A percentile compares a stretch with the other conserved stretches of the same genome.
These are phyloP conservation scores for Dactylellina sp. DNA, from an alignment of 2,329 filamentous ascomycete genomes.

Conservation along the genomic window DNA sequence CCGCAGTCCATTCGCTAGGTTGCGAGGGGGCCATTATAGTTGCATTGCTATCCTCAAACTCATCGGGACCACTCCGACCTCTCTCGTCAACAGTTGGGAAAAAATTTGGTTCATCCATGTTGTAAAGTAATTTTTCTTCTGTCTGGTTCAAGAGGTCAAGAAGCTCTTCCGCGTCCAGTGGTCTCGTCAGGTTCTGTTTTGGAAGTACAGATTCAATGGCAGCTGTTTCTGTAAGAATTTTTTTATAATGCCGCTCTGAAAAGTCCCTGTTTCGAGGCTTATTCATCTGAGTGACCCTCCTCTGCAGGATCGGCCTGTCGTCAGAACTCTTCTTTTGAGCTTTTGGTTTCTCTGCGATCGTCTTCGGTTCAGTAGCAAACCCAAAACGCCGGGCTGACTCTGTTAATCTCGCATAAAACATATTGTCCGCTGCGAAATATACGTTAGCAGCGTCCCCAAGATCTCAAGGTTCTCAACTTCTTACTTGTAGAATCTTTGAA, in stretches of 20 bases:
- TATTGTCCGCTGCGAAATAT: slow-evolving; percentile 32
- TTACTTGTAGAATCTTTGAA: slow-evolving; percentile 50
- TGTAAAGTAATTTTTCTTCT: slow-evolving; percentile 44
- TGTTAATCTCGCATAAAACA: slow-evolving; percentile 53
- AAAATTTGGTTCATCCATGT: slow-evolving; percentile 31
- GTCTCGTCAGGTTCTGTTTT: slow-evolving; percentile 49
- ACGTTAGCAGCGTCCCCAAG: not conserved
- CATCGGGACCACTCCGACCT: not conserved
- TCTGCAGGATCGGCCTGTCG: slow-evolving; percentile 36
- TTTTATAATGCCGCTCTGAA: slow-evolving; percentile 32
- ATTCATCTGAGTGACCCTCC: slow-evolving; percentile 29
- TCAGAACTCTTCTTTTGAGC: slow-evolving; percentile 14
- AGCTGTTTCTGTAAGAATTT: slow-evolving; percentile 39
- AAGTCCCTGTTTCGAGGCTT: slow-evolving; percentile 22
- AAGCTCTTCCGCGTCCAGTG: slow-evolving; percentile 51
- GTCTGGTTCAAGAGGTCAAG: slow-evolving; percentile 52
- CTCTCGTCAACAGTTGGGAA: slow-evolving; percentile 19
- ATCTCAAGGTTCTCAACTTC: not conserved
- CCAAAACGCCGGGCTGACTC: slow-evolving; percentile 48
- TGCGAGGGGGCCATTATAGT: slow-evolving; percentile 26
- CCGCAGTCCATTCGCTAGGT: slow-evolving; percentile 37
- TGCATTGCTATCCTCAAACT: slow-evolving; percentile 1
- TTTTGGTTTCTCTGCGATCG: slow-evolving; percentile 10
- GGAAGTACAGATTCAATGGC: slow-evolving; percentile 44
- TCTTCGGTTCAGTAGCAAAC: slow-evolving; percentile 41